Percentiles rank a stretch among this genome's conserved stretches.
Conservation (phyloP, 78 protist species). For the Anaeramoeba ignava region DNA sequence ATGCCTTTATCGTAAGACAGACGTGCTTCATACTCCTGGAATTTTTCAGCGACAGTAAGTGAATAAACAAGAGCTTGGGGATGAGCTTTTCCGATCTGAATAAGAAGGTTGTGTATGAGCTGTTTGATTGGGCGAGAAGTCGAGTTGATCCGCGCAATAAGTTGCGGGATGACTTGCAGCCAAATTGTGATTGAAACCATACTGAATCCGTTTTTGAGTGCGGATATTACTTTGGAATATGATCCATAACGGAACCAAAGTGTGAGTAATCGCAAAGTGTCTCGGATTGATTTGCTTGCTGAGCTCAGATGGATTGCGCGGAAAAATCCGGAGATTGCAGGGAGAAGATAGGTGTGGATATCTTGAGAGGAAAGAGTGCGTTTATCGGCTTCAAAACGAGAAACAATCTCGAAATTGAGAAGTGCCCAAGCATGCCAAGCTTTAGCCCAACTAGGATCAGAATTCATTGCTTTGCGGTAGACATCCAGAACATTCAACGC, state of each 20-base stretch:
- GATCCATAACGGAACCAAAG: slow-evolving; percentile 67
- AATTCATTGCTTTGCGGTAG: slow-evolving; percentile 39
- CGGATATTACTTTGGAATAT: slow-evolving; percentile 18
- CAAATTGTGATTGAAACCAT: slow-evolving; percentile 91
- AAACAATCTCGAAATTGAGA: slow-evolving; percentile 54
- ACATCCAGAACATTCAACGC: slow-evolving; percentile 31
- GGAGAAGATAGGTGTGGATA: slow-evolving; percentile 10
- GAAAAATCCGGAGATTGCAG: slow-evolving; percentile 71
- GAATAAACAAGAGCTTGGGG: slow-evolving; percentile 98
- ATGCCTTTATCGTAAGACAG: too few relatives aligned
- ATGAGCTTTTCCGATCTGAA: slow-evolving; percentile 80
- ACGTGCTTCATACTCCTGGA: too few relatives aligned
- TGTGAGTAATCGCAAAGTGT: slow-evolving; percentile 59
- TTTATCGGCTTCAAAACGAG: slow-evolving; percentile 42
- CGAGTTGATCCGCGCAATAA: slow-evolving; percentile 88
- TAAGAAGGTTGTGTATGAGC: too few relatives aligned
- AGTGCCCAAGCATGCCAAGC: slow-evolving; percentile 93
- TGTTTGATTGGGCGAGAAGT: too few relatives aligned
- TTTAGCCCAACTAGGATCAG: slow-evolving; percentile 65
- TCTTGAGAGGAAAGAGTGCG: slow-evolving; percentile 12
- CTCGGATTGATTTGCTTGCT: not conserved
- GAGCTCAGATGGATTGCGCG: slow-evolving; percentile 56
- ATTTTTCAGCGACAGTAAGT: too few relatives aligned
- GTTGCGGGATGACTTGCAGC: slow-evolving; percentile 75
- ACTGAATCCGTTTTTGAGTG: too few relatives aligned